Evolutionary conservation across 1,284 basidiomycete genomes (phyloP).

Genomic region (Tremellales sp.): DNA sequence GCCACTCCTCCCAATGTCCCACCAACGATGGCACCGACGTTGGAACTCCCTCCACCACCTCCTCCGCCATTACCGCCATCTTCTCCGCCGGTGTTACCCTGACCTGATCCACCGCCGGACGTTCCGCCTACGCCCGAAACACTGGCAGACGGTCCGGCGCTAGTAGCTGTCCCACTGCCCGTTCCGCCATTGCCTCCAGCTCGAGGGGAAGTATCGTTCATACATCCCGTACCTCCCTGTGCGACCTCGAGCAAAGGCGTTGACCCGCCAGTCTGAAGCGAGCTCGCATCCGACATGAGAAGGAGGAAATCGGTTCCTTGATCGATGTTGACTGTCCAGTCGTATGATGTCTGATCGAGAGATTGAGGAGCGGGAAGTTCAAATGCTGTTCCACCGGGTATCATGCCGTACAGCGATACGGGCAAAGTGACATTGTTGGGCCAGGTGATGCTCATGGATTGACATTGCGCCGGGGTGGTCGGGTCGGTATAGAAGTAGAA

Average conservation of each 20-base stretch:
- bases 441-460: conserved; percentile 30
- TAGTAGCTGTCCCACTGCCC: background rate
- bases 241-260: conserved; percentile 25
- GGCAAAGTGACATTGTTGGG: conserved; percentile 28
- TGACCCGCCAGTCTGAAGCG: conserved; percentile 36
- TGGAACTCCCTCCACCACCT: background rate
- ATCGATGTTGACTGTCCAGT: conserved; percentile 37
- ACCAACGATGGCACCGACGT: conserved; percentile 39
- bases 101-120: conserved; percentile 13
- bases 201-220: conserved; percentile 23
- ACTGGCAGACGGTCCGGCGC: conserved; percentile 1
- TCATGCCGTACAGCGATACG: conserved; percentile 32
- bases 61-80: background rate
- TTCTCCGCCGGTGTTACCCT: background rate
- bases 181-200: conserved; percentile 9
- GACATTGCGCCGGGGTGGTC: conserved; percentile 28
- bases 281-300: conserved; percentile 37
- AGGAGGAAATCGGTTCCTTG: conserved; percentile 33
- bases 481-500: conserved; percentile 37
- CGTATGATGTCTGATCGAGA: conserved; percentile 7
- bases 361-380: conserved; percentile 29
- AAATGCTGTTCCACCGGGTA: conserved; percentile 37
- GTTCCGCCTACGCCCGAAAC: conserved; percentile 23
- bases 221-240: conserved; percentile 21
- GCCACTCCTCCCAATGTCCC: conserved; percentile 40